Percentiles rank a stretch among this genome's conserved stretches.
Evolutionary conservation across 768 basidiomycete species (phyloP).

Genomic region (Naganishia onofrii): DNA sequence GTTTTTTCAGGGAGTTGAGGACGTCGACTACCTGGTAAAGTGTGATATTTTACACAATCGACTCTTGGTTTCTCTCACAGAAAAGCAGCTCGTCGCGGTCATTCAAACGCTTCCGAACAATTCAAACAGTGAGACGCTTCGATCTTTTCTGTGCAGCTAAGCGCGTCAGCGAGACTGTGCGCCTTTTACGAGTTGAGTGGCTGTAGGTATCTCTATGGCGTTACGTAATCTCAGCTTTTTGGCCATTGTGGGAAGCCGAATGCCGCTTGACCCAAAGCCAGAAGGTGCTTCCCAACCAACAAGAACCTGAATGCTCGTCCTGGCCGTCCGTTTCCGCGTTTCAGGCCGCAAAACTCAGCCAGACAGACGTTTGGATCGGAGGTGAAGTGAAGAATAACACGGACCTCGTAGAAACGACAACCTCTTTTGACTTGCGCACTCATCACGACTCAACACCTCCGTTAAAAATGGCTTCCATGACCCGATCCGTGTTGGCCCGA

Average conservation of each 20-base stretch:
- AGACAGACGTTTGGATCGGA: background rate
- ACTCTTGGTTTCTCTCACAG: background rate
- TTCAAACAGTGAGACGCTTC: constrained; percentile 8
- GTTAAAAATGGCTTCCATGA: constrained; percentile 43
- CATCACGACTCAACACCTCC: background rate
- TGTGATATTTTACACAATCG: background rate
- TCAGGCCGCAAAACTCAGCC: constrained; percentile 22
- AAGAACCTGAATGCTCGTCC: background rate
- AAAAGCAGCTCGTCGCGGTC: too few species aligned
- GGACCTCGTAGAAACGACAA: background rate
- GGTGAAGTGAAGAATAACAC: background rate
- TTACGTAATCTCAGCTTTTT: background rate
- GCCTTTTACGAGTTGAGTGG: background rate
- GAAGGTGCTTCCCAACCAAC: background rate
- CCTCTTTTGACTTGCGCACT: background rate
- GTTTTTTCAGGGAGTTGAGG: background rate
- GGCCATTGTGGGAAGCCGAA: background rate
- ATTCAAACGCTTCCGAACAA: background rate
- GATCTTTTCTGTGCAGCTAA: background rate
- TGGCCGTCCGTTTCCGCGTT: constrained; percentile 1
- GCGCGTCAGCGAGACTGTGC: background rate
- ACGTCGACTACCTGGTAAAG: background rate
- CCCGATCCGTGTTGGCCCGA: constrained; percentile 43
- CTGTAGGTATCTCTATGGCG: too few species aligned
- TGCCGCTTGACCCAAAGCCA: background rate